Evolutionary conservation across 169 alveolate species (phyloP), one percentile per base, ranked within the genome.

Genomic region (Perkinsus chesapeaki): DNA sequence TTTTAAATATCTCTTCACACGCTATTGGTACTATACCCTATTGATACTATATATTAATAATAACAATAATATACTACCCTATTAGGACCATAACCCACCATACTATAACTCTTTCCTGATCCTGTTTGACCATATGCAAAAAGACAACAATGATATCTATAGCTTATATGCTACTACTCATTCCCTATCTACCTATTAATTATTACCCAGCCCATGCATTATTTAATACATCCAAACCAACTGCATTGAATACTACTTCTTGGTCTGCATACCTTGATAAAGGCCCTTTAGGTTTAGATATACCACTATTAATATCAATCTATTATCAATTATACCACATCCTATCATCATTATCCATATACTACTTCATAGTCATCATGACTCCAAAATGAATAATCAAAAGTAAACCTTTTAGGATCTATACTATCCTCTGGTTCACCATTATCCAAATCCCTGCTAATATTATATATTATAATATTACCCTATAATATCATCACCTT

Each of bases 31-130:
- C 98, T 39, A 98, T 97, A 60, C 99, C 99, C 90, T 96, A 16
- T 20, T 0, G 31, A 1, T n/a, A 60, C 3, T 34, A 16, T 23
- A 20, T 1, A 23, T 60, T 5, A 34, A 16, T 20, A 34, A 10
- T 47, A 19, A 47, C 72, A 19, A 47, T 47, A 19, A 47, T 27
- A 60, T 27, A 34, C 82, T 7, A 60, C 82, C 82, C 82, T 97
- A 96, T 98, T 98, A n/a, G 97, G 97, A 31, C 99, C 99, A 95
- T 98, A 98, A 38, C 99, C 99, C 39, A 98, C 98, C 99, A 98
- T 98, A 7, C 98, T 96, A 94, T 98, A 98, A 91, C 98, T 96
- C 96, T 98, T 98, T 31, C 99, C 99, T 31, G 98, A 92, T 3
- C 99, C 98, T 43, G 97, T 95, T 91, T 95, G 96, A 9, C 99